phyloP scores from a whole-genome alignment of 805 yeast species.

The Komagataella mondaviorum region DNA sequence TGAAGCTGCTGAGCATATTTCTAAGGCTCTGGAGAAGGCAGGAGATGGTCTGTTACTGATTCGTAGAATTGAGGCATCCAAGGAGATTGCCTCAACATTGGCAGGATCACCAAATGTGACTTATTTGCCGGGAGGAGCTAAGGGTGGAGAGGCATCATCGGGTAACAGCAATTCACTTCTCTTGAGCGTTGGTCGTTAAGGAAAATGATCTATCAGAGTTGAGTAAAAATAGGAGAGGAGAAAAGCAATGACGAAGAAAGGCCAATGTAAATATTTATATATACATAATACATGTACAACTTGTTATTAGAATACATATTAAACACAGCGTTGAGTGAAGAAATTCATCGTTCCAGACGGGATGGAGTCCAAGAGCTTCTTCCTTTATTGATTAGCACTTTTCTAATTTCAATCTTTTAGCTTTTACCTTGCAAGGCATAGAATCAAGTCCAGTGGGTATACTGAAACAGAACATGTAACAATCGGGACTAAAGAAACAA shows the following conservation, averaged over 20 bases:
- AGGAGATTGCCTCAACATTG: conserved; percentile 85
- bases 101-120: conserved; percentile 77
- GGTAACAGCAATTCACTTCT: conserved; percentile 39
- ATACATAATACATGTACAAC: background rate
- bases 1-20: conserved; percentile 91
- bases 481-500: background rate
- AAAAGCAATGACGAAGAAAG: background rate
- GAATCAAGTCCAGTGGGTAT: background rate
- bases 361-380: background rate
- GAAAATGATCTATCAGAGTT: background rate
- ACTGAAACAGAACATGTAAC: background rate
- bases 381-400: background rate
- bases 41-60: conserved; percentile 93
- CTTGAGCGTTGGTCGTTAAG: conserved; percentile 55
- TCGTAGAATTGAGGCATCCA: conserved; percentile 92
- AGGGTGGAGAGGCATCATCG: conserved; percentile 21
- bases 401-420: background rate
- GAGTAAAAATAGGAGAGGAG: background rate
- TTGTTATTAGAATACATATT: conserved; percentile 1
- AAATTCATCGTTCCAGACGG: background rate
- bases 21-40: conserved; percentile 82
- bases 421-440: background rate
- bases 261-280: background rate
- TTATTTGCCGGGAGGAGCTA: conserved; percentile 54
- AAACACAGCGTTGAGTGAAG: background rate